Evolutionary conservation across 768 basidiomycete species (phyloP), one percentile per base, ranked within the genome.

Genomic region (Lactarius psammicola): DNA sequence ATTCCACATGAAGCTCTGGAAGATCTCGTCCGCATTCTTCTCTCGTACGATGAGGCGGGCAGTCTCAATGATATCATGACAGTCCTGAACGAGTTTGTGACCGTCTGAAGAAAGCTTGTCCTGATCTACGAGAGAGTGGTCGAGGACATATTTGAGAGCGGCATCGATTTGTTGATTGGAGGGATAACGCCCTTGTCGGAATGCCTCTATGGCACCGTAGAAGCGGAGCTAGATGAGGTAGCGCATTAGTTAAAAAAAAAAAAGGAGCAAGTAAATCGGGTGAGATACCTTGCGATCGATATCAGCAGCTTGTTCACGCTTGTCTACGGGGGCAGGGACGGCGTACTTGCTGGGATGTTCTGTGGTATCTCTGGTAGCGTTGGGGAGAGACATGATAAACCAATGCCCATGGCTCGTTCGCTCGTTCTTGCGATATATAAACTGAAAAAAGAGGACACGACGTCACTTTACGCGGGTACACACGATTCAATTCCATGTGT

Each of bases 1-100:
- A 66, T 87, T 84, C 89, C 89, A 95, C 46, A 95, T 76, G 70
- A 96, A 95, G 71, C 91, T 88, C 76, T 98, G 96, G 75, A 97
- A 82, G 46, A 98, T 82, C 78, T 98, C 94, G 70, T 96, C 95
- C 28, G 80, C 78, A 70, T 97, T 97, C 84, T 96, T 97, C 71
- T 89, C 82, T 57, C 79, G 72, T n/a, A 95, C 86, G 64, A 94
- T 87, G 46, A 83, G 70, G 15, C 87, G 82, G 0, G 84, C 80
- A 5, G 92, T 94, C 69, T 85, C 83, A 71, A 96, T 81, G 73
- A 97, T 91, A 56, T 92, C 86, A 53, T 85, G 83, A n/a, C 82
- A 75, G 73, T 97, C 94, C 60, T 85, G 79, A 49, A 95, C 79
- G 69, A 98, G 85, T 70, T 85, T 86, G 66, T 79, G 82, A 67